These are phyloP conservation scores for Aspergillus viridinutans DNA, from an alignment of 2,329 filamentous ascomycete species.

Conservation along the genomic window DNA sequence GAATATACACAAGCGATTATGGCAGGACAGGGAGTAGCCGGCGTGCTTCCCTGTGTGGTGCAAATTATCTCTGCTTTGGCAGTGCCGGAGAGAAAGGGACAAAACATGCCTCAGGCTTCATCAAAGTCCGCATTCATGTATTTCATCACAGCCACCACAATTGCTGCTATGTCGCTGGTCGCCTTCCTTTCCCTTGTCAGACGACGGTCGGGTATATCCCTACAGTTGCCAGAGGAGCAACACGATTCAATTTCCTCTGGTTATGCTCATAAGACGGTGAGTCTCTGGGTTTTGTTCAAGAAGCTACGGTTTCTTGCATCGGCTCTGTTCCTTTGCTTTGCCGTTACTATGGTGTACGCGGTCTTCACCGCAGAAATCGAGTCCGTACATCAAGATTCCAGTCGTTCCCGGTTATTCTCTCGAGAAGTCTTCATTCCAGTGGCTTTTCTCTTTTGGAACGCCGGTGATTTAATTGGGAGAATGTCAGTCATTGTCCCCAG, in stretches of 20 bases:
- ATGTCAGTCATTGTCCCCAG: constrained; percentile 59
- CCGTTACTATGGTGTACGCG: constrained; percentile 88
- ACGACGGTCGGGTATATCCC: constrained; percentile 31
- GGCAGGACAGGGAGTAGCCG: constrained; percentile 87
- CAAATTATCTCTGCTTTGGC: constrained; percentile 80
- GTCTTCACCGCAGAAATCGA: constrained; percentile 75
- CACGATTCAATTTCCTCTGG: constrained; percentile 24
- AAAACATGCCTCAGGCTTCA: constrained; percentile 40
- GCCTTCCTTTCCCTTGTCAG: constrained; percentile 71
- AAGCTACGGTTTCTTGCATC: constrained; percentile 75
- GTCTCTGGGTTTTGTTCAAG: constrained; percentile 63
- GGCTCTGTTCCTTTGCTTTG: constrained; percentile 77
- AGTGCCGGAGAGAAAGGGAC: constrained; percentile 47
- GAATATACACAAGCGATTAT: constrained; percentile 97
- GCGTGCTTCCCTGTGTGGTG: constrained; percentile 80
- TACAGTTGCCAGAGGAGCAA: constrained; percentile 11
- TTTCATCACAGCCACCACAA: constrained; percentile 78
- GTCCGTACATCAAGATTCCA: constrained; percentile 41
- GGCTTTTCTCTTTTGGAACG: constrained; percentile 89
- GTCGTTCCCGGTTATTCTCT: constrained; percentile 55
- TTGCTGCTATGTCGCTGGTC: constrained; percentile 66
- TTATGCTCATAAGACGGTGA: constrained; percentile 44
- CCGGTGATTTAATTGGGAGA: constrained; percentile 77
- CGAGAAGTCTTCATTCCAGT: constrained; percentile 81
- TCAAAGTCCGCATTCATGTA: constrained; percentile 79